phyloP scores from a whole-genome alignment of 2,329 filamentous ascomycete genomes.

The Verticillium isaacii region DNA sequence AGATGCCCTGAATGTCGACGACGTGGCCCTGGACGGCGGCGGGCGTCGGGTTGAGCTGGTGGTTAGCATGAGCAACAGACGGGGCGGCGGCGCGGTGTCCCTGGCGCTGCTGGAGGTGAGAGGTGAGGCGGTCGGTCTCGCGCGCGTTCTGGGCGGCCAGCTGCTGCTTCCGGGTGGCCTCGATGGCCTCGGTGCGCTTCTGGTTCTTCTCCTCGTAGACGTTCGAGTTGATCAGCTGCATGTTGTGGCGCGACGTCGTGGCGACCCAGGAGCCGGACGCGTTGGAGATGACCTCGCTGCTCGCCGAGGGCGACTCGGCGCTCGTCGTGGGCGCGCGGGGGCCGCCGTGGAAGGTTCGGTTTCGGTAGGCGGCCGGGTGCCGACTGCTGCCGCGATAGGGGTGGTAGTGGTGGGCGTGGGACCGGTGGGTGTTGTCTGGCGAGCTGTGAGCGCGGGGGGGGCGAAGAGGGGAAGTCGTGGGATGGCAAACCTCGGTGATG shows the following conservation, averaged over 20 bases:
- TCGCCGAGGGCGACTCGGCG: conserved; percentile 16
- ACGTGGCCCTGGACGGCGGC: conserved; percentile 42
- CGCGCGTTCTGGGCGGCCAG: conserved; percentile 46
- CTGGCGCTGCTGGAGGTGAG: conserved; percentile 33
- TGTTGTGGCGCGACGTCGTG: conserved; percentile 67
- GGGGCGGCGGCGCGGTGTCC: conserved; percentile 5
- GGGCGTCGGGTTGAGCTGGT: conserved; percentile 19
- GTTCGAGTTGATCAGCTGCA: conserved; percentile 73
- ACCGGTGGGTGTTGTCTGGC: conserved; percentile 25
- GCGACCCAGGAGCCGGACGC: conserved; percentile 57
- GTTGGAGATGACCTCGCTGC: conserved; percentile 26
- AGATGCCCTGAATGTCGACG: conserved; percentile 65
- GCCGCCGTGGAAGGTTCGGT: conserved; percentile 46
- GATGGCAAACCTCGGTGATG: conserved; percentile 29
- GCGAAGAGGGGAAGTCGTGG: not conserved
- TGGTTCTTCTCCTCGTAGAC: conserved; percentile 72
- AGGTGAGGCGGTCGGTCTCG: conserved; percentile 55
- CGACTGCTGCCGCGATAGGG: conserved; percentile 15
- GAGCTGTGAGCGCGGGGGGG: not conserved
- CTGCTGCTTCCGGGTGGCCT: conserved; percentile 59
- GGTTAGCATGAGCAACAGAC: conserved; percentile 14
- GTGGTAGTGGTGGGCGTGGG: conserved; percentile 15
- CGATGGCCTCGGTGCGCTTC: conserved; percentile 64
- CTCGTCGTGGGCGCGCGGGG: conserved; percentile 19
- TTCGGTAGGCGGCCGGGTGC: conserved; percentile 31